These are phyloP conservation scores for Bimuria novae-zelandiae DNA, from an alignment of 2,329 filamentous ascomycete species.

Conservation along the genomic window DNA sequence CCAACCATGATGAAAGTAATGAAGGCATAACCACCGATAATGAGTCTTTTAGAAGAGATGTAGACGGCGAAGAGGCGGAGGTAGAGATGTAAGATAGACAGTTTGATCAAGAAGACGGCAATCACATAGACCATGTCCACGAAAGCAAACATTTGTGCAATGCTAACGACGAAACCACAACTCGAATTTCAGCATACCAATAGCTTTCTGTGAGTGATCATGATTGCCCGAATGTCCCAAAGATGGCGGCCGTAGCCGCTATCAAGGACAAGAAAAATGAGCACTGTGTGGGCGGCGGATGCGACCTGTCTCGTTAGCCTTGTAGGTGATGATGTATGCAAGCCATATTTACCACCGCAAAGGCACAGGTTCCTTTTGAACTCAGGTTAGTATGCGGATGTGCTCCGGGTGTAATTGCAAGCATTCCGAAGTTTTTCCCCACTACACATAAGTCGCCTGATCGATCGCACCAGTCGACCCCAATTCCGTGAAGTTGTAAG, in stretches of 20 bases:
- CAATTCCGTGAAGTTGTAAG: no score
- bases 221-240: conserved; percentile 4
- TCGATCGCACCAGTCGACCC: no score
- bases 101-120: background rate
- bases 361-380: no score
- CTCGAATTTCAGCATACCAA: background rate
- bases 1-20: conserved; percentile 3
- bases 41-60: background rate
- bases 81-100: background rate
- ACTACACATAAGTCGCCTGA: no score
- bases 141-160: background rate
- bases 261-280: background rate
- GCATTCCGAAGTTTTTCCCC: no score
- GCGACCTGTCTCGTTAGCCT: background rate
- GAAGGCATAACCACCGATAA: background rate
- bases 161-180: background rate
- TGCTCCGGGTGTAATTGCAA: no score
- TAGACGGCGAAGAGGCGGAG: conserved; percentile 2
- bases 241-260: conserved; percentile 8
- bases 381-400: no score
- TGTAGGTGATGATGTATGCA: background rate
- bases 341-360: background rate
- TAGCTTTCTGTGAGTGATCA: background rate
- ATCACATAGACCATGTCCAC: background rate
- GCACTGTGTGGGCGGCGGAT: background rate